Base-by-base conservation (phyloP, 768 basidiomycete genomes). In the Lentinus brumalis region DNA sequence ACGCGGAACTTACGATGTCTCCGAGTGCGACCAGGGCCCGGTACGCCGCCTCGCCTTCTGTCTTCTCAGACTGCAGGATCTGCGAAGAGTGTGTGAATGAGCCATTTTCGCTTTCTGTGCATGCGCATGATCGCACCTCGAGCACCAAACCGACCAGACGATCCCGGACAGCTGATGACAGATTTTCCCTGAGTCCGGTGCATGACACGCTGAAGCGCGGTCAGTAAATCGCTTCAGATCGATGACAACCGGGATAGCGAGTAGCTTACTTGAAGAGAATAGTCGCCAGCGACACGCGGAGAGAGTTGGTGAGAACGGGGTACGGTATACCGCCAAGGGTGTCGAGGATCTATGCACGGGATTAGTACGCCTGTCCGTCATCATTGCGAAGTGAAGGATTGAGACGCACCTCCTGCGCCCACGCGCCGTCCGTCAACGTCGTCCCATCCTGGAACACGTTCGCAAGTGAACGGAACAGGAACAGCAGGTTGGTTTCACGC, bases 231-330 rank as follows among this genome's bases (percentile, higher is more conserved):
- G 51, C 26, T 9, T 11, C 21, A 26, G 21, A 35, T 11, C 21
- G 14, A 4, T 10, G 30, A 26, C 56, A 38, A 50, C 51, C 18
- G 12, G 30, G 39, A 35, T 18, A 50, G 26, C 41, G 2, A 21
- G 21, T 7, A 10, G 80, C 90, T 67, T 66, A 98, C 96, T 98
- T 98, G 76, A 98, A 87, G 35, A 92, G 74, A 39, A 95, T 76
- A 0, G 95, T 96, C 4, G 91, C 87, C 50, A 95, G 69, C 0
- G 93, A 90, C 4, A 93, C 79, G 32, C 91, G 84, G 51, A 89
- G 89, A 4, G 79, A 76, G 73, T 92, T 95, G 41, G 81, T 83
- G 67, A 92, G 74, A 4, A 77, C 74, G 18, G 76, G 71, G 59
- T 86, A 87, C 1, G 84, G 79, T 6, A 76, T 81, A 45, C 82